Conservation (phyloP, 2,329 filamentous ascomycete species). For the Chaetothyriales sp. region DNA sequence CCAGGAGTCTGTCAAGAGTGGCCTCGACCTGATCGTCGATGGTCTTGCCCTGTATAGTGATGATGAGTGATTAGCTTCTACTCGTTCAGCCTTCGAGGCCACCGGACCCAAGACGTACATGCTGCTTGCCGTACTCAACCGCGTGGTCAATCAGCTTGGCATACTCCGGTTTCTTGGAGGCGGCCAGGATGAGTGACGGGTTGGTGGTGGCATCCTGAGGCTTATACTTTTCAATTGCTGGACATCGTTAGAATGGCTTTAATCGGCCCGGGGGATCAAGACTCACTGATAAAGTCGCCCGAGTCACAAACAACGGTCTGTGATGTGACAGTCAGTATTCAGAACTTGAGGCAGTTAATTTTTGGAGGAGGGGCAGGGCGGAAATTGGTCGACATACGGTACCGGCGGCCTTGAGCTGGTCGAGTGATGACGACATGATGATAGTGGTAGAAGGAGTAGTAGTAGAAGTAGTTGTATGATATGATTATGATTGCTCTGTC, state of each 20-base stretch:
- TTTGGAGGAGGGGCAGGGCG: conserved; percentile 2
- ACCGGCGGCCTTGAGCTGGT: conserved; percentile 92
- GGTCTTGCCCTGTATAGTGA: conserved; percentile 34
- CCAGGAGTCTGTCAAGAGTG: conserved; percentile 82
- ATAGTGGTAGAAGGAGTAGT: not conserved
- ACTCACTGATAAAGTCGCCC: conserved; percentile 71
- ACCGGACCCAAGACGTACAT: conserved; percentile 40
- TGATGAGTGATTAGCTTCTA: not conserved
- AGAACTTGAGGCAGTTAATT: not conserved
- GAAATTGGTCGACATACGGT: conserved; percentile 52
- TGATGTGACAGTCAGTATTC: conserved; percentile 7
- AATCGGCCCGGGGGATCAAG: conserved; percentile 8
- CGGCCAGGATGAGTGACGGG: conserved; percentile 94
- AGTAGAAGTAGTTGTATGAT: not conserved
- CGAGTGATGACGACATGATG: conserved; percentile 73
- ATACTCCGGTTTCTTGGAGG: conserved; percentile 96
- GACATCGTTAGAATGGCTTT: conserved; percentile 20
- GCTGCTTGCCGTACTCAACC: conserved; percentile 68
- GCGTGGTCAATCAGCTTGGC: conserved; percentile 78
- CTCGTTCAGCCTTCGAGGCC: not conserved
- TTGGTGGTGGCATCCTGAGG: conserved; percentile 99
- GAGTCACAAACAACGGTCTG: conserved; percentile 95
- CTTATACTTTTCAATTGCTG: conserved; percentile 98
- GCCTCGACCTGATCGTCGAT: conserved; percentile 74
- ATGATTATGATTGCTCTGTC: not conserved